Evolutionary conservation across 1,139 yeast genomes (phyloP).

Genomic region (Debaryomycetaceae sp.): DNA sequence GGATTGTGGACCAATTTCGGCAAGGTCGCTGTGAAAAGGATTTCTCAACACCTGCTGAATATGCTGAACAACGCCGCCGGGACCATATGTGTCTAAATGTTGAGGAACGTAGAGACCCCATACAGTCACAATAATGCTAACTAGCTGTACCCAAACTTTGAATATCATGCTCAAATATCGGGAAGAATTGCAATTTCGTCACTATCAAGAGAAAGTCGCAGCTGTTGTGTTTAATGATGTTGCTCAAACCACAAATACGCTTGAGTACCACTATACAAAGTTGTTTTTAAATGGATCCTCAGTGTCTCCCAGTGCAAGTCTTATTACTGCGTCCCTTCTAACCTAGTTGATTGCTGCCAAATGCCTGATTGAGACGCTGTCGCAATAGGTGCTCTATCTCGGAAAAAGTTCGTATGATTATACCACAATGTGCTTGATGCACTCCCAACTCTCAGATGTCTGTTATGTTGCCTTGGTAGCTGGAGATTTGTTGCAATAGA

Average conservation of each 20-base stretch:
- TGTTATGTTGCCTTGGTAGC: too few species aligned
- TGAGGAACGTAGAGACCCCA: conserved; percentile 1
- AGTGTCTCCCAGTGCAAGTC: too few species aligned
- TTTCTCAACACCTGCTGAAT: background rate
- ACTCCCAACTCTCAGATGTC: background rate
- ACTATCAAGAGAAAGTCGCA: background rate
- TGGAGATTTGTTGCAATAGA: too few species aligned
- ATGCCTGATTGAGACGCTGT: background rate
- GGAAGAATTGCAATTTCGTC: background rate
- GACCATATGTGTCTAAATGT: background rate
- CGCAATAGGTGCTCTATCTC: background rate
- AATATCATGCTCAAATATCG: background rate
- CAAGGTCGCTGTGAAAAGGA: background rate
- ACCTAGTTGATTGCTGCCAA: background rate
- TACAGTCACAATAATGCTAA: background rate
- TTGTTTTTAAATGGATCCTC: too few species aligned
- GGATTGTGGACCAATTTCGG: conserved; percentile 3
- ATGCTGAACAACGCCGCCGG: background rate
- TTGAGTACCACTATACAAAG: background rate
- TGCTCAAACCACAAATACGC: background rate
- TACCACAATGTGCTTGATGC: background rate
- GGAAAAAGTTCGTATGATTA: background rate
- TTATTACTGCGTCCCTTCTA: too few species aligned
- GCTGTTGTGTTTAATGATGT: background rate
- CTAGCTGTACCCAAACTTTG: background rate